Conservation (phyloP, 2,329 filamentous ascomycete species). For the Elsinoe batatas region DNA sequence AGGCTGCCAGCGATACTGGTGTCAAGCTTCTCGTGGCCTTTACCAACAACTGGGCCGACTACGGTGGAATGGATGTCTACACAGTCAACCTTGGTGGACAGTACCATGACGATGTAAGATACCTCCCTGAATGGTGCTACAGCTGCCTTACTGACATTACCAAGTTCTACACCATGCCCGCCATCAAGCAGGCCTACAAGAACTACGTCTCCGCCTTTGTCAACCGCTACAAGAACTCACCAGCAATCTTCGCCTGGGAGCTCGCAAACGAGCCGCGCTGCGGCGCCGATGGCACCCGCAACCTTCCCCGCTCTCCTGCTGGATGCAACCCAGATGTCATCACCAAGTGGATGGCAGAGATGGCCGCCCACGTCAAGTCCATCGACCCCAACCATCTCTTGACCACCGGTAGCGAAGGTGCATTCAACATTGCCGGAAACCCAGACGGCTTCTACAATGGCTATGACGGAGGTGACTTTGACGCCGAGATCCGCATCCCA, state of each 20-base stretch:
- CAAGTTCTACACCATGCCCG: constrained; percentile 17
- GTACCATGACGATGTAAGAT: constrained; percentile 41
- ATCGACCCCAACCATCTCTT: constrained; percentile 45
- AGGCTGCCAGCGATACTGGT: constrained; percentile 39
- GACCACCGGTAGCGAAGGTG: constrained; percentile 43
- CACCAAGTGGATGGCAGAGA: constrained; percentile 43
- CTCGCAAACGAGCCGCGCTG: constrained; percentile 58
- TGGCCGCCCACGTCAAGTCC: constrained; percentile 45
- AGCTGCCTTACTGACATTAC: neutral
- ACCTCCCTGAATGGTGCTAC: too few relatives aligned
- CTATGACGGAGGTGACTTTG: constrained; percentile 45
- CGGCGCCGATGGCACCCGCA: constrained; percentile 45
- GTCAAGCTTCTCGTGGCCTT: constrained; percentile 46
- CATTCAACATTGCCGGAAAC: constrained; percentile 6
- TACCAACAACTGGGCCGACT: constrained; percentile 52
- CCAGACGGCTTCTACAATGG: constrained; percentile 25
- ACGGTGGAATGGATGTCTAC: constrained; percentile 51
- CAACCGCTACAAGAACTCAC: constrained; percentile 47
- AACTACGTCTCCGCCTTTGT: constrained; percentile 52
- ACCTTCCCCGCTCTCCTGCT: constrained; percentile 34
- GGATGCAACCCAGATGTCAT: constrained; percentile 32
- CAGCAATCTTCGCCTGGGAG: constrained; percentile 58
- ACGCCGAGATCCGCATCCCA: constrained; percentile 31
- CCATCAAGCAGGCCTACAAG: constrained; percentile 38
- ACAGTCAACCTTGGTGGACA: constrained; percentile 45